Evolutionary conservation across 441 rosid species (phyloP).

Genomic region (Biscutella laevigata): DNA sequence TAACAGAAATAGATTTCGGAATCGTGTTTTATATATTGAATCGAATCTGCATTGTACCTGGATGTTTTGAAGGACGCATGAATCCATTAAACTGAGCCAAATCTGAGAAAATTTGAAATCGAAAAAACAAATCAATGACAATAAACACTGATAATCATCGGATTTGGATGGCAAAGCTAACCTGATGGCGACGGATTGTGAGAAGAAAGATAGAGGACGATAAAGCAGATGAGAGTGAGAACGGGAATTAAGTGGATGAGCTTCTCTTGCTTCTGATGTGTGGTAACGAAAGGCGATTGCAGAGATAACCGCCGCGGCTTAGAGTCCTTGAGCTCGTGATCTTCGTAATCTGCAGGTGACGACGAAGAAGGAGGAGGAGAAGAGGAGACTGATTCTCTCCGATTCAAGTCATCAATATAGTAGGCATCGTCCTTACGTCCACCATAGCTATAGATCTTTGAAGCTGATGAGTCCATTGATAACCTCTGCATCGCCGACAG

Average conservation of each 20-base stretch:
- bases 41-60: slow-evolving; percentile 50
- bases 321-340: slow-evolving; percentile 40
- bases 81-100: slow-evolving; percentile 67
- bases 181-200: slow-evolving; percentile 77
- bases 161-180: slow-evolving; percentile 17
- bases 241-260: slow-evolving; percentile 73
- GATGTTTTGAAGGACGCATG: slow-evolving; percentile 34
- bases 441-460: slow-evolving; percentile 56
- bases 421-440: slow-evolving; percentile 31
- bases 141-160: neutral
- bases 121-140: neutral
- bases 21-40: neutral
- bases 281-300: slow-evolving; percentile 21
- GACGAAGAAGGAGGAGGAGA: slow-evolving; percentile 22
- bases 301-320: slow-evolving; percentile 44
- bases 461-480: slow-evolving; percentile 65
- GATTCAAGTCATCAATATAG: slow-evolving; percentile 24
- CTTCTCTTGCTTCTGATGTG: slow-evolving; percentile 40
- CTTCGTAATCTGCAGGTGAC: slow-evolving; percentile 24
- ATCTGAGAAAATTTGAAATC: slow-evolving; percentile 34
- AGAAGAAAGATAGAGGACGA: slow-evolving; percentile 71
- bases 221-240: slow-evolving; percentile 64
- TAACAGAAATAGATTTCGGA: neutral
- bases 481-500: slow-evolving; percentile 65
- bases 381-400: slow-evolving; percentile 11